Base-by-base conservation (phyloP, 2,329 filamentous ascomycete species). In the Sordariomycetes sp. region DNA sequence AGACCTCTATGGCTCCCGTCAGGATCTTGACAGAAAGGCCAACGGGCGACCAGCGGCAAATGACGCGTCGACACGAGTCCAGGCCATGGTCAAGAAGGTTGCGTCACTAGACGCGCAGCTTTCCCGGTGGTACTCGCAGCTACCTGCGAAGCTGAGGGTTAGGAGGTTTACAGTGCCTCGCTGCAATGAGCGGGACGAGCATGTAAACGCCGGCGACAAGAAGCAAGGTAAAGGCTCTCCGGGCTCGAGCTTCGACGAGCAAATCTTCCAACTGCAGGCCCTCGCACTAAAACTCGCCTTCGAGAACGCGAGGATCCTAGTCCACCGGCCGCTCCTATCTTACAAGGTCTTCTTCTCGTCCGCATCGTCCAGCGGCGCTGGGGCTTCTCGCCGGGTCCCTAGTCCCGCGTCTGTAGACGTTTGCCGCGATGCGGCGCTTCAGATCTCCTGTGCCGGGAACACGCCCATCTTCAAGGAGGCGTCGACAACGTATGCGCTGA, bases 281-380 rank as follows among this genome's bases (percentile, higher is more conserved):
- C 62, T 72, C 2, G 59, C 66, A 0, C 61, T 71, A 1, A 60
- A 64, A 50, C 61, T 71, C 2, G 67, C 67, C 0, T 71, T 64
- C 36, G 63, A 71, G 17, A 71, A 70, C 39, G 62, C 67, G 0
- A 64, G 60, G 7, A 71, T 71, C 0, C 53, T 71, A 0, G 57
- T 67, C 0, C 61, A 71, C 64, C 13, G 63, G 62, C 12, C 56
- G 67, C 25, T 53, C 15, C 13, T 53, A 25, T 34, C 24, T 13
- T 7, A 60, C 67, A 35, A n/a, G 24, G 17, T 22, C 25, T 34
- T 13, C 24, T 39, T 53, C 32, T 28, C 42, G 17, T 12, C 52
- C 42, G 10, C 45, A 57, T 8, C 42, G 42, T 53, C n/a, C 22
- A 34, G 20, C 36, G 36, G 32, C 25, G 32, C 51, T 10, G 25